Evolutionary conservation across 768 basidiomycete species (phyloP).

Genomic region (Mrakia frigida): DNA sequence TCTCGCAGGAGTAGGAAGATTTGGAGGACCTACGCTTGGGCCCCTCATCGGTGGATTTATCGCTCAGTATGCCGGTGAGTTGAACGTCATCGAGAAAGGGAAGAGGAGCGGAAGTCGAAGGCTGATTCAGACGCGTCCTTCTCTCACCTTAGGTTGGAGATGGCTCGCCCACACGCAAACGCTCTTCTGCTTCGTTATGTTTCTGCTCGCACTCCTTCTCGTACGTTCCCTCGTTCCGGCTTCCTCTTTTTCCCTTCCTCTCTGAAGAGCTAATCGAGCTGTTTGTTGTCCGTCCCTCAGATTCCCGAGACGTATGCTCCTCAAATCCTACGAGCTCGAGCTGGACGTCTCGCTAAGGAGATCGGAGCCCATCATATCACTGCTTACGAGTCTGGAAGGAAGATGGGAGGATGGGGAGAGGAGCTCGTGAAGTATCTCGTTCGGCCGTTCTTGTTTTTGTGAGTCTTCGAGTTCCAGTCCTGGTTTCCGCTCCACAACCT

Average conservation of each 20-base stretch:
- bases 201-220: background rate
- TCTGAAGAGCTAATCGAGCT: background rate
- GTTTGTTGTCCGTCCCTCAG: background rate
- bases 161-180: slow-evolving; percentile 23
- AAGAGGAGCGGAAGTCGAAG: no score
- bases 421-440: slow-evolving; percentile 28
- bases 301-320: slow-evolving; percentile 29
- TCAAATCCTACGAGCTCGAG: slow-evolving; percentile 8
- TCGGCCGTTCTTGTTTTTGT: slow-evolving; percentile 29
- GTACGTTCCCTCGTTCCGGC: background rate
- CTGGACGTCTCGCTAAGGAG: slow-evolving; percentile 7
- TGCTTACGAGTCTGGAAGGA: slow-evolving; percentile 17
- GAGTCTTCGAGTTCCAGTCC: no score
- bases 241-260: background rate
- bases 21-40: slow-evolving; percentile 20
- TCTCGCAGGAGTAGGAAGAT: slow-evolving; percentile 26
- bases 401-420: slow-evolving; percentile 23
- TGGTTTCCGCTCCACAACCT: no score
- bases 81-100: background rate
- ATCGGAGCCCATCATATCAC: slow-evolving; percentile 27
- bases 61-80: slow-evolving; percentile 7
- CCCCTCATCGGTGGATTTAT: slow-evolving; percentile 26
- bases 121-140: background rate
- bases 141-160: slow-evolving; percentile 9
- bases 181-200: background rate